phyloP scores from a whole-genome alignment of 2,329 filamentous ascomycete species.

The Fusarium burgessii region DNA sequence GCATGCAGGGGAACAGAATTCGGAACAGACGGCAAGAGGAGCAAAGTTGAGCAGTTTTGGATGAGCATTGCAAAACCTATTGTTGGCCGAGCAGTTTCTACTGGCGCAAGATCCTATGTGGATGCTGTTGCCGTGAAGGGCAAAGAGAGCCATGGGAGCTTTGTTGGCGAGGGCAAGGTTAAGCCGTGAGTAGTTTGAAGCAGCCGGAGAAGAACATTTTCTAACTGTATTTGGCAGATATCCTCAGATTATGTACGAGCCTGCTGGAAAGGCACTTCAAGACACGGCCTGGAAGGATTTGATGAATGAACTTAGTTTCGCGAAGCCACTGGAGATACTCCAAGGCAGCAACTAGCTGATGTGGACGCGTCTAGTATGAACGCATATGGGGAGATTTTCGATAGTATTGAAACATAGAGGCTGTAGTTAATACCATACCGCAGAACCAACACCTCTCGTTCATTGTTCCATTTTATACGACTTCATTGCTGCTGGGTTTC shows the following conservation, averaged over 20 bases:
- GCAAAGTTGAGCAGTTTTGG: conserved; percentile 28
- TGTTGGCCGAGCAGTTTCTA: conserved; percentile 23
- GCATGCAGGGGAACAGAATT: conserved; percentile 59
- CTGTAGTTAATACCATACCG: background rate
- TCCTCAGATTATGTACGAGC: conserved; percentile 38
- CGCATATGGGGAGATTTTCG: too few relatives aligned
- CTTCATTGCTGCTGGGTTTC: background rate
- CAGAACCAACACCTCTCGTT: background rate
- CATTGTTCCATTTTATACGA: background rate
- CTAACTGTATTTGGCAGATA: conserved; percentile 27
- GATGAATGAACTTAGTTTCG: conserved; percentile 42
- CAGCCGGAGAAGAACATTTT: background rate
- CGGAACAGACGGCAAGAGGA: conserved; percentile 46
- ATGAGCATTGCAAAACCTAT: conserved; percentile 14
- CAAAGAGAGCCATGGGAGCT: conserved; percentile 41
- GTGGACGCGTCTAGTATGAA: too few relatives aligned
- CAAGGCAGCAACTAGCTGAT: background rate
- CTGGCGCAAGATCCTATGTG: conserved; percentile 41
- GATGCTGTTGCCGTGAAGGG: conserved; percentile 41
- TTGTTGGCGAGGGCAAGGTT: conserved; percentile 43
- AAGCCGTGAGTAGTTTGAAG: conserved; percentile 39
- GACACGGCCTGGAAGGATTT: conserved; percentile 40
- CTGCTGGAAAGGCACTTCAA: conserved; percentile 29
- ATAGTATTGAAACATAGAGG: background rate
- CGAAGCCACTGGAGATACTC: conserved; percentile 22